Evolutionary conservation across 805 yeast species (phyloP), one percentile per base, ranked within the genome.

Genomic region (Kluyveromyces nonfermentans): DNA sequence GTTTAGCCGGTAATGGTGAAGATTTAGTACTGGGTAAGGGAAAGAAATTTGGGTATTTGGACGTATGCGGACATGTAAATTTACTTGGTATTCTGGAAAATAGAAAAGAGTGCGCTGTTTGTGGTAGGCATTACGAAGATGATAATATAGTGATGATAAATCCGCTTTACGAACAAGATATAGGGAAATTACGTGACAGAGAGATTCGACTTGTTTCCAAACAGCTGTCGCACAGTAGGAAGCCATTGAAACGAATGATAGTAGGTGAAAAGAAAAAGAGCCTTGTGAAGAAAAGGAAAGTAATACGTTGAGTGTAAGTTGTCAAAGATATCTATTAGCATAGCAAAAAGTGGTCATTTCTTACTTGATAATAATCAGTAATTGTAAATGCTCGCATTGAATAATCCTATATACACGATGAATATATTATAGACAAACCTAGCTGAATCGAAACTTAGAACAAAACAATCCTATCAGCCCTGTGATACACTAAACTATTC

Each of bases 21-120:
- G 41, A 38, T 28, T 34, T 38, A 2, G 52, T 53, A 2, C 48
- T 75, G 5, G 72, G 71, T 34, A 55, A 62, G 6, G 54, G 56
- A 8, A 63, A 69, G 0, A 58, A 49, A n/a, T 69, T 75, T 41
- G 67, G 69, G 1, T 77, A 77, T 53, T 48, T 74, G 2, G 73
- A 67, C 0, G 59, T 62, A 5, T 74, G 78, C 54, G 74, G 74
- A 0, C 70, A 73, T 53, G 68, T 65, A 0, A 50, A 70, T 45
- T 65, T 65, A 4, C 53, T 47, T n/a, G 57, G 59, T 20, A 51
- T 66, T 17, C 48, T 71, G 7, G 59, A 60, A 21, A 28, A 46
- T 2, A 33, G 43, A 2, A 16, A 41, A 2, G 49, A 50, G 18
- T 74, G 78, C 50, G 76, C 77, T 2, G 52, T 59, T 3, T 78